Evolutionary conservation across 139 green algal genomes (phyloP).

Genomic region (Spirogloea muscicola): DNA sequence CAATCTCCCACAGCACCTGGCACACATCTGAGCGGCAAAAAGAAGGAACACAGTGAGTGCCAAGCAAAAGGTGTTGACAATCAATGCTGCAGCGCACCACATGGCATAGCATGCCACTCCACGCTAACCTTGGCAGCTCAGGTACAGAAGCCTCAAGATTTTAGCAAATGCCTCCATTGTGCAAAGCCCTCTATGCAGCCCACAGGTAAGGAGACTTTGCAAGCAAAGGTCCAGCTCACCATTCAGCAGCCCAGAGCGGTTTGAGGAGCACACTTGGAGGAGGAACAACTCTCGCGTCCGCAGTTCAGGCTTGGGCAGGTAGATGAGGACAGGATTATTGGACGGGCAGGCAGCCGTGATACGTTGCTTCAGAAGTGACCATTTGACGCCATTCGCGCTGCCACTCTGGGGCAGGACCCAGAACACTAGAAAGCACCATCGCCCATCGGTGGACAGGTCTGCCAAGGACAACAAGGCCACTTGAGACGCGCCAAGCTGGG

Average conservation of each 20-base stretch:
- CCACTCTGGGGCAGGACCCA: conserved; percentile 21
- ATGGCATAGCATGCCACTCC: too few relatives aligned
- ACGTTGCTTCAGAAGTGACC: conserved; percentile 39
- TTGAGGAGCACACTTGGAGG: conserved; percentile 30
- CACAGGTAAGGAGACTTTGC: too few relatives aligned
- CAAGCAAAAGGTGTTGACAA: too few relatives aligned
- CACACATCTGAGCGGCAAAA: conserved; percentile 62
- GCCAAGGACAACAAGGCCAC: too few relatives aligned
- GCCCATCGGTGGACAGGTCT: conserved; percentile 39
- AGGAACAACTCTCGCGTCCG: conserved; percentile 21
- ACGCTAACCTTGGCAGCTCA: too few relatives aligned
- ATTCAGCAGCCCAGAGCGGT: conserved; percentile 36
- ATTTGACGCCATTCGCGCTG: conserved; percentile 17
- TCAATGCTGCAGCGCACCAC: too few relatives aligned
- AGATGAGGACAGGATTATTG: conserved; percentile 13
- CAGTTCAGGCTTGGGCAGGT: not conserved
- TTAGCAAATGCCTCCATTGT: too few relatives aligned
- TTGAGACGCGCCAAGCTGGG: too few relatives aligned
- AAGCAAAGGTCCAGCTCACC: conserved; percentile 15
- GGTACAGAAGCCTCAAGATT: too few relatives aligned
- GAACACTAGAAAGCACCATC: conserved; percentile 40
- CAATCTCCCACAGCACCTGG: conserved; percentile 63
- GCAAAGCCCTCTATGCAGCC: too few relatives aligned
- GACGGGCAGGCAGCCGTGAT: conserved; percentile 31
- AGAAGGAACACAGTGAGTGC: too few relatives aligned